Conservation (phyloP, 2,329 filamentous ascomycete genomes). For the Fonsecaea multimorphosa region DNA sequence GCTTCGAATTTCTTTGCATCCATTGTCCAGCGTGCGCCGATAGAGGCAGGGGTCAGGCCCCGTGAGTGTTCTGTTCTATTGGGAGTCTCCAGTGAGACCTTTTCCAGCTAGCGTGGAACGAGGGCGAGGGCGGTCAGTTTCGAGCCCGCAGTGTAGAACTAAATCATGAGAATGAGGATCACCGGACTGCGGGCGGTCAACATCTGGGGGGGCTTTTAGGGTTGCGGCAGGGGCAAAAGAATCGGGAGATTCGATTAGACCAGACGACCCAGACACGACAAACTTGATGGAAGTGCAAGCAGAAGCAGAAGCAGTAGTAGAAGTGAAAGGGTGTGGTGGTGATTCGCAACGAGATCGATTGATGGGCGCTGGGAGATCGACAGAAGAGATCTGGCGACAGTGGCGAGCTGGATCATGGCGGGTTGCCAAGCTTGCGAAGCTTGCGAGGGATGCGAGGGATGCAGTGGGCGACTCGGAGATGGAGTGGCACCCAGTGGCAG, state of each 20-base stretch:
- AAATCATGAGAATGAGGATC: neutral
- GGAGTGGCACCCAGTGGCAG: neutral
- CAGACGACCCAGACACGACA: neutral
- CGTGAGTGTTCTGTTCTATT: neutral
- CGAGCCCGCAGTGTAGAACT: neutral
- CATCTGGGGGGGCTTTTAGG: neutral
- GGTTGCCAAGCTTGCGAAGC: slow-evolving; percentile 2
- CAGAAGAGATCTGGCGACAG: neutral
- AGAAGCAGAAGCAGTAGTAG: neutral
- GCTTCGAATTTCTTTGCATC: neutral
- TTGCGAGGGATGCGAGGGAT: neutral
- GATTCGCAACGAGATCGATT: neutral
- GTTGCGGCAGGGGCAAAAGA: too few relatives aligned
- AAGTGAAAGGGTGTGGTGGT: too few relatives aligned
- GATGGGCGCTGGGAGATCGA: neutral
- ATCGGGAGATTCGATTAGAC: too few relatives aligned
- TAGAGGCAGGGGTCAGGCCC: neutral
- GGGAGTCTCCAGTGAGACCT: neutral
- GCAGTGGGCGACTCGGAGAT: too few relatives aligned
- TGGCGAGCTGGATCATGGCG: too few relatives aligned
- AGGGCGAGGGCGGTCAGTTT: neutral
- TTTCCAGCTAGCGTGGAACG: neutral
- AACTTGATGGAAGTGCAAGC: neutral
- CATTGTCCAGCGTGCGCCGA: neutral
- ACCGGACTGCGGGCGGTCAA: neutral